These are phyloP conservation scores for Cladophialophora psammophila DNA, from an alignment of 2,329 filamentous ascomycete species.

Conservation along the genomic window DNA sequence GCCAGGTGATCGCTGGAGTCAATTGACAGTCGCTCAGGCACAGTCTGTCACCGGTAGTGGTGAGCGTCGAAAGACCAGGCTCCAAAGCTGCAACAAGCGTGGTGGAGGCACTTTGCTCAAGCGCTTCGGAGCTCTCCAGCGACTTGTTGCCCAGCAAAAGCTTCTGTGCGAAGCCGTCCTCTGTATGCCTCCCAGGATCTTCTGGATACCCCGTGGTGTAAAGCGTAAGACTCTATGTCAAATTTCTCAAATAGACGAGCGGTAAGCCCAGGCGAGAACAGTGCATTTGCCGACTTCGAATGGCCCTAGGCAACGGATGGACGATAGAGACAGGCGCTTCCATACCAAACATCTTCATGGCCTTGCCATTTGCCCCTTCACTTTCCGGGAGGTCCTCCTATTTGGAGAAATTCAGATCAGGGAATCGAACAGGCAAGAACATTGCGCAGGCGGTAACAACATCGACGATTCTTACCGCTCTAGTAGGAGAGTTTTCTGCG, in stretches of 20 bases:
- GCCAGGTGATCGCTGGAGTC: slow-evolving; percentile 45
- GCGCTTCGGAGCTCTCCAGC: slow-evolving; percentile 41
- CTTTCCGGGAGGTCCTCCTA: slow-evolving; percentile 35
- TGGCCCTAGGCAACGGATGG: slow-evolving; percentile 54
- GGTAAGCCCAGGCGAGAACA: slow-evolving; percentile 52
- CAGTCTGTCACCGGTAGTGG: slow-evolving; percentile 18
- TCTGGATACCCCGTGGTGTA: slow-evolving; percentile 48
- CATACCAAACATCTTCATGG: slow-evolving; percentile 9
- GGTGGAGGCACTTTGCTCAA: slow-evolving; percentile 53
- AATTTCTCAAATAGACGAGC: slow-evolving; percentile 33
- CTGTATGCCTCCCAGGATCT: slow-evolving; percentile 25
- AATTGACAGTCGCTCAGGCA: slow-evolving; percentile 49
- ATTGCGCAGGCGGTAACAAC: slow-evolving; percentile 41
- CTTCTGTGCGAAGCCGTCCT: slow-evolving; percentile 8
- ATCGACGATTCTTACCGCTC: slow-evolving; percentile 43
- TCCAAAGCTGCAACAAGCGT: slow-evolving; percentile 55
- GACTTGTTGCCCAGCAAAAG: slow-evolving; percentile 1
- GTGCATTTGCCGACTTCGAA: slow-evolving; percentile 56
- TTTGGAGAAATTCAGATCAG: slow-evolving; percentile 46
- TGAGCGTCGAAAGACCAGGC: slow-evolving; percentile 44
- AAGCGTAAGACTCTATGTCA: slow-evolving; percentile 48
- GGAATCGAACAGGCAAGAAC: slow-evolving; percentile 45
- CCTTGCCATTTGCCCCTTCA: slow-evolving; percentile 28
- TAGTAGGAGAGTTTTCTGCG: slow-evolving; percentile 33
- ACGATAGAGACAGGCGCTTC: slow-evolving; percentile 41